These are phyloP conservation scores for Uromyces viciae-fabae DNA, from an alignment of 1,284 basidiomycete species.

Conservation along the genomic window DNA sequence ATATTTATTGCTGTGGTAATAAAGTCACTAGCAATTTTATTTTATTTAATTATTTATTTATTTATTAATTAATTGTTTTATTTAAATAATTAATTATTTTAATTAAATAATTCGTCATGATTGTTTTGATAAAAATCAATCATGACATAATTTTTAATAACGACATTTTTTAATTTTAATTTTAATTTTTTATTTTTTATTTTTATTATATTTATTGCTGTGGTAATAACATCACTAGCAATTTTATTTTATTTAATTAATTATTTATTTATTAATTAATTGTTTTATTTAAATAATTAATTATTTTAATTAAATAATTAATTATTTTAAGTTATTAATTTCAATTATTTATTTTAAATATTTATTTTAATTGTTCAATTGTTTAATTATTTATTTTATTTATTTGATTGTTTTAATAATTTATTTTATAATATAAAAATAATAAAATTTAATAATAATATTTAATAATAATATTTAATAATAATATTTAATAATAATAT, in stretches of 20 bases:
- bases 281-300: not conserved
- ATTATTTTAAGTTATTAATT: not conserved
- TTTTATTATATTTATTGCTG: not conserved
- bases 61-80: not conserved
- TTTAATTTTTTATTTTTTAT: not conserved
- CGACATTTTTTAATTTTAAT: not conserved
- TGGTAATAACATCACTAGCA: not conserved
- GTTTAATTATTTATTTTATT: not conserved
- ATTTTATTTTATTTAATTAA: not conserved
- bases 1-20: not conserved
- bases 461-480: too few species aligned
- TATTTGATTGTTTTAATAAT: not conserved
- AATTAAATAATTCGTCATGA: too few species aligned
- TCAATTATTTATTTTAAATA: not conserved
- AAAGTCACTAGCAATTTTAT: not conserved
- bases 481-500: too few species aligned
- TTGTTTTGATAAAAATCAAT: too few species aligned
- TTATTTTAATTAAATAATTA: not conserved
- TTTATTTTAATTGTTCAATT: not conserved
- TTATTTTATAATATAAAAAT: not conserved
- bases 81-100: too few species aligned
- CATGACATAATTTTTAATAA: too few species aligned
- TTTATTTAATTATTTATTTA: not conserved
- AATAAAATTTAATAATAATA: not conserved
- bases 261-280: not conserved